Conservation (phyloP, 169 alveolate species). For the Babesia bigemina region DNA sequence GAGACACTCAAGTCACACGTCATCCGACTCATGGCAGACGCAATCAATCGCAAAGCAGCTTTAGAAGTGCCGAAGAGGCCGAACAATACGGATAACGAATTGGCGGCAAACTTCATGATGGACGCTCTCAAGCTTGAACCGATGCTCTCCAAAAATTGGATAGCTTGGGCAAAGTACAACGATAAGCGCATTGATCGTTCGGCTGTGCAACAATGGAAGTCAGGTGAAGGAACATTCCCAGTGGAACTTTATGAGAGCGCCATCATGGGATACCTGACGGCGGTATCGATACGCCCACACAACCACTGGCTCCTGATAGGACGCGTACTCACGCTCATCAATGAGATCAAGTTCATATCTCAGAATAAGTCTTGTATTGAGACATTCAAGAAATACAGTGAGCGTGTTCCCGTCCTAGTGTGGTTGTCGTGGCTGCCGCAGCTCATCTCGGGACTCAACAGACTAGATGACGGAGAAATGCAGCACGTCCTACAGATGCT, state of each 20-base stretch:
- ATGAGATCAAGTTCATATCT: conserved; percentile 17
- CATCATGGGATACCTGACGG: conserved; percentile 74
- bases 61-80: conserved; percentile 38
- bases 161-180: conserved; percentile 76
- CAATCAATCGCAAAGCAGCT: conserved; percentile 43
- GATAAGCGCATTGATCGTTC: conserved; percentile 64
- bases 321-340: conserved; percentile 44
- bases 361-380: conserved; percentile 2
- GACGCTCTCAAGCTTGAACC: conserved; percentile 76
- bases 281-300: conserved; percentile 67
- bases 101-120: conserved; percentile 58
- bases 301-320: conserved; percentile 63
- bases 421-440: conserved; percentile 80
- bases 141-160: conserved; percentile 73
- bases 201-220: conserved; percentile 18
- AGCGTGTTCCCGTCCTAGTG: conserved; percentile 68
- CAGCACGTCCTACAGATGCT: conserved; percentile 68
- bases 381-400: conserved; percentile 72
- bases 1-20: conserved; percentile 64
- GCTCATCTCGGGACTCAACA: conserved; percentile 63
- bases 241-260: conserved; percentile 62
- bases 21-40: conserved; percentile 58
- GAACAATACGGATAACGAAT: conserved; percentile 30
- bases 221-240: conserved; percentile 5
- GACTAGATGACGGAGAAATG: conserved; percentile 62